phyloP scores from a whole-genome alignment of 2,329 filamentous ascomycete genomes.

The Fusarium mangiferae region DNA sequence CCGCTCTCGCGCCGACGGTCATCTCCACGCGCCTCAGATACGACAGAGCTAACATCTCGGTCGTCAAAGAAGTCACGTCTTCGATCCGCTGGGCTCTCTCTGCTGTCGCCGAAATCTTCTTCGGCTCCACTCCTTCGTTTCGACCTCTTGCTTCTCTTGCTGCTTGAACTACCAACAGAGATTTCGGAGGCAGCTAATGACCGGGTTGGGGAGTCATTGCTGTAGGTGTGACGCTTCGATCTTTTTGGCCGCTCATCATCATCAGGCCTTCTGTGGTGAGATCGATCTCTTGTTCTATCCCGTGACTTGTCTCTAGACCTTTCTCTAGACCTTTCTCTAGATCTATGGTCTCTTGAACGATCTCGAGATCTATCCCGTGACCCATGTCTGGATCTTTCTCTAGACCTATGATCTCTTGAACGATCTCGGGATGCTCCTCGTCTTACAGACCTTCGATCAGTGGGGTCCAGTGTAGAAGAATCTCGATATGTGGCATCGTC shows the following conservation, averaged over 20 bases:
- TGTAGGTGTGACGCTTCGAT: constrained; percentile 49
- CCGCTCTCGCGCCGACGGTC: constrained; percentile 50
- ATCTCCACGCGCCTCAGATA: constrained; percentile 56
- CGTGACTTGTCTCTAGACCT: constrained; percentile 7
- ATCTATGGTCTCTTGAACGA: constrained; percentile 1
- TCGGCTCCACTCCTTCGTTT: constrained; percentile 51
- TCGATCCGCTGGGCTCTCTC: constrained; percentile 54
- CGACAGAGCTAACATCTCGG: constrained; percentile 60
- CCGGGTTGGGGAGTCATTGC: constrained; percentile 47
- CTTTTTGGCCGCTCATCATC: constrained; percentile 51
- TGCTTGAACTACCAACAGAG: constrained; percentile 50
- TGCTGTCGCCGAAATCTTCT: constrained; percentile 48
- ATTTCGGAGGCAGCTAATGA: constrained; percentile 52
- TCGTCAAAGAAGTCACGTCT: constrained; percentile 55
- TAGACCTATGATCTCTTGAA: constrained; percentile 16
- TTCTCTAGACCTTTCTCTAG: not conserved
- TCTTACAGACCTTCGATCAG: constrained; percentile 26
- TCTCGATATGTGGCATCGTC: constrained; percentile 25
- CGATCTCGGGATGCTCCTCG: constrained; percentile 29
- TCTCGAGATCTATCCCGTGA: constrained; percentile 5
- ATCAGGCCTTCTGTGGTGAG: constrained; percentile 35
- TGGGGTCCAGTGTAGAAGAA: constrained; percentile 17
- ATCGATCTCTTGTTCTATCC: constrained; percentile 24
- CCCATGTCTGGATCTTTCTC: constrained; percentile 4
- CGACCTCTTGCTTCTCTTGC: constrained; percentile 54